Evolutionary conservation across 2,329 filamentous ascomycete species (phyloP).

Genomic region (Fusarium pseudocircinatum): DNA sequence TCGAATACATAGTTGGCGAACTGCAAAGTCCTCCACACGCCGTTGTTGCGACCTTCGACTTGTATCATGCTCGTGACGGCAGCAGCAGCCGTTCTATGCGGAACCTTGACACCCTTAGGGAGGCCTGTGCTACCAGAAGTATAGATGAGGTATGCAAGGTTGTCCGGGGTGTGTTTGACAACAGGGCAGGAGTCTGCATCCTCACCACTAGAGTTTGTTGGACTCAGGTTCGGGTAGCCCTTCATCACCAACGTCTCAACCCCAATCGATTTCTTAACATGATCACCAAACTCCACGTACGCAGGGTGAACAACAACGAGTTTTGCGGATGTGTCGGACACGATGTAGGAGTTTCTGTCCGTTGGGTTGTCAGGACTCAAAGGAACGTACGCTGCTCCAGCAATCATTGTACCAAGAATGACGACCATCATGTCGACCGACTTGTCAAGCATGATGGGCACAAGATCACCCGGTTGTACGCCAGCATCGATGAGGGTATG

Average conservation of each 20-base stretch:
- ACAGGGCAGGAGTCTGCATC: not conserved
- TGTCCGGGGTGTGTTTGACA: not conserved
- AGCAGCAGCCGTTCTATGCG: not conserved
- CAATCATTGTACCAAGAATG: constrained; percentile 32
- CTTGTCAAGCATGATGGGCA: constrained; percentile 23
- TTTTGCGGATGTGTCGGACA: constrained; percentile 20
- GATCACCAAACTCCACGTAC: not conserved
- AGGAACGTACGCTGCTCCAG: constrained; percentile 33
- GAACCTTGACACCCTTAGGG: not conserved
- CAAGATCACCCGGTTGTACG: not conserved
- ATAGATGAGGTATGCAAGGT: not conserved
- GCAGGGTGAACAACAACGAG: constrained; percentile 8
- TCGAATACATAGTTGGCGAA: constrained; percentile 1
- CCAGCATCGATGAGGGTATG: not conserved
- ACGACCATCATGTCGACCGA: constrained; percentile 27
- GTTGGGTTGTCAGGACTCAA: constrained; percentile 34
- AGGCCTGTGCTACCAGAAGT: not conserved
- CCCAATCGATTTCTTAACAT: not conserved
- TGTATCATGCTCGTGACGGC: not conserved
- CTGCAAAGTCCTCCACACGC: not conserved
- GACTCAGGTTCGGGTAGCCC: not conserved
- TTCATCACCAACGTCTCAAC: not conserved
- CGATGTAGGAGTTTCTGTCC: constrained; percentile 32
- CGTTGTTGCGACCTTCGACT: not conserved
- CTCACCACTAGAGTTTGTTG: not conserved